These are phyloP conservation scores for Neoboletus brunneissimus DNA, from an alignment of 768 basidiomycete species.

Conservation along the genomic window DNA sequence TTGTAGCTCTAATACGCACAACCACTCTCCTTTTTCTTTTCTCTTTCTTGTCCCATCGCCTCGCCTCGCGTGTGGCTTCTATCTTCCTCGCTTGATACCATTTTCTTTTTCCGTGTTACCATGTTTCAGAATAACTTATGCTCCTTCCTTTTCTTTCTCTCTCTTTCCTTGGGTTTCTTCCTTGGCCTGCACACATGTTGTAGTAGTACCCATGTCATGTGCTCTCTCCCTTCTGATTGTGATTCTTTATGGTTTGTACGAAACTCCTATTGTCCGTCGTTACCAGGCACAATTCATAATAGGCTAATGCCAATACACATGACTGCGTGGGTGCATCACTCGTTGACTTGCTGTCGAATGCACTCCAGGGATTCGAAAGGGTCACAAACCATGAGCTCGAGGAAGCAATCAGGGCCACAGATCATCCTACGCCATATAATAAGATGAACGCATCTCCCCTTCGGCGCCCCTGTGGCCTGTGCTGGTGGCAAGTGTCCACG, in stretches of 20 bases:
- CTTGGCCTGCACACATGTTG: constrained; percentile 21
- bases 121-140: constrained; percentile 24
- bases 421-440: background rate
- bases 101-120: constrained; percentile 3
- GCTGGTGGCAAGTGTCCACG: background rate
- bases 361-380: background rate
- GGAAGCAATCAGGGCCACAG: constrained; percentile 5
- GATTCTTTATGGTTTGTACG: background rate
- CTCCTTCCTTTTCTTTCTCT: constrained; percentile 9
- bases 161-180: background rate
- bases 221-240: background rate
- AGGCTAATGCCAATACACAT: background rate
- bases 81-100: constrained; percentile 1
- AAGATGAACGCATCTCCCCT: background rate
- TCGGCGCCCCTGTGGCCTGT: background rate
- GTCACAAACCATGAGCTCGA: constrained; percentile 5
- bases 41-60: background rate
- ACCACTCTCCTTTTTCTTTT: constrained; percentile 21
- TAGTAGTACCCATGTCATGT: constrained; percentile 28
- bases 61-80: constrained; percentile 1
- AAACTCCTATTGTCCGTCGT: background rate
- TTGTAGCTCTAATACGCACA: constrained; percentile 31
- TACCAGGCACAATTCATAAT: constrained; percentile 5
- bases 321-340: background rate
- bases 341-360: background rate